Evolutionary conservation across 768 basidiomycete genomes (phyloP).

Genomic region (Mycena albidolilacea): DNA sequence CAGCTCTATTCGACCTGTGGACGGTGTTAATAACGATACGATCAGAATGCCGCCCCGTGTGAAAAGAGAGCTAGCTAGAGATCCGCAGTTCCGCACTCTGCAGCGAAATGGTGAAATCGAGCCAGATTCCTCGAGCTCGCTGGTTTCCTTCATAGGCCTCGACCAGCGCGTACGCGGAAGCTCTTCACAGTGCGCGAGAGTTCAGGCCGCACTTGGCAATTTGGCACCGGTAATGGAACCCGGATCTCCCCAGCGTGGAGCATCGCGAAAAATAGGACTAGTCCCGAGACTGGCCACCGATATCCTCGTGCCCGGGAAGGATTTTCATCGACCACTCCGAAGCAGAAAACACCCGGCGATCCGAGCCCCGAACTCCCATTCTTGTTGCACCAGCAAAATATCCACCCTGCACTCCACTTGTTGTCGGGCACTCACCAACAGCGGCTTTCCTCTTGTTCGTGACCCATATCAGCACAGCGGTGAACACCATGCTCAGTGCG

Average conservation of each 20-base stretch:
- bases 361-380: conserved; percentile 11
- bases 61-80: not conserved
- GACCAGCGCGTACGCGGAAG: too few species aligned
- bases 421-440: conserved; percentile 71
- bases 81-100: not conserved
- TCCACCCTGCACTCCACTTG: not conserved
- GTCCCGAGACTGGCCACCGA: too few species aligned
- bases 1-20: conserved; percentile 77
- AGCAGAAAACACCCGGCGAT: not conserved
- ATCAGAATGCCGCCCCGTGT: not conserved
- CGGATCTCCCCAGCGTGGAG: too few species aligned
- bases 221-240: too few species aligned
- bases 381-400: not conserved
- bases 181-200: too few species aligned
- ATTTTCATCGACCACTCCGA: too few species aligned
- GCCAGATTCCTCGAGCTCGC: not conserved
- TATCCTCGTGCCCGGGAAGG: too few species aligned
- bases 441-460: conserved; percentile 85
- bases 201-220: too few species aligned
- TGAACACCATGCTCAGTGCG: conserved; percentile 76
- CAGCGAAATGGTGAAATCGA: not conserved
- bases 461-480: conserved; percentile 68
- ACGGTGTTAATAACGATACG: conserved; percentile 12
- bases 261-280: too few species aligned
- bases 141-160: too few species aligned